phyloP scores from a whole-genome alignment of 345 rosid species.

The Firmiana major region DNA sequence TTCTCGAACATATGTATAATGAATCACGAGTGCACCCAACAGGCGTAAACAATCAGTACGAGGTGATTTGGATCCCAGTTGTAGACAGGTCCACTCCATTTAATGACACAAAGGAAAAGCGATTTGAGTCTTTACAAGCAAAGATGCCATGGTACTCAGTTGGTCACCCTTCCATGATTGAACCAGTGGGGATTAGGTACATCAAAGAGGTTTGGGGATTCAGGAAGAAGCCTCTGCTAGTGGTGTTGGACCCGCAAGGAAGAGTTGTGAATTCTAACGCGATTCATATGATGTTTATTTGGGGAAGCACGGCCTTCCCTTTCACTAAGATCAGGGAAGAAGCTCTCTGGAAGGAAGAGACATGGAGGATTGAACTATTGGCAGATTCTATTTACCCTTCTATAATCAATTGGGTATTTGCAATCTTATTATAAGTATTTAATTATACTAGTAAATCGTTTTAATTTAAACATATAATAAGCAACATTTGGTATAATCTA shows the following conservation, averaged over 20 bases:
- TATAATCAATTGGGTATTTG: constrained; percentile 38
- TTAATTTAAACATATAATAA: too few relatives aligned
- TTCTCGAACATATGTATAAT: constrained; percentile 36
- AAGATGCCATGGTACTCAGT: constrained; percentile 64
- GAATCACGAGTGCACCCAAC: constrained; percentile 33
- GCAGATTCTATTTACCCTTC: constrained; percentile 38
- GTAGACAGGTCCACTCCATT: constrained; percentile 32
- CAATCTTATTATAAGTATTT: not conserved
- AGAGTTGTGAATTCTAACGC: constrained; percentile 33
- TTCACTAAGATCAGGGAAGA: constrained; percentile 52
- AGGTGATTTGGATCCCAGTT: constrained; percentile 64
- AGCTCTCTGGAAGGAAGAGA: constrained; percentile 57
- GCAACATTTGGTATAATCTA: too few relatives aligned
- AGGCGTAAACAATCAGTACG: constrained; percentile 47
- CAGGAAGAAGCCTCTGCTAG: constrained; percentile 48
- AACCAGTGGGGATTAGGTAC: constrained; percentile 44
- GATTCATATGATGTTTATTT: constrained; percentile 28
- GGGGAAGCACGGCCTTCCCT: constrained; percentile 59
- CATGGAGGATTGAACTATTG: constrained; percentile 48
- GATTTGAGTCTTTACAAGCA: constrained; percentile 29
- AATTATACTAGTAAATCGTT: too few relatives aligned
- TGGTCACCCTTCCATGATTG: constrained; percentile 44
- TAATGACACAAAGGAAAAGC: not conserved
- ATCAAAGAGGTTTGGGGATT: constrained; percentile 64
- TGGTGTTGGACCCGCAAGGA: constrained; percentile 58